A percentile compares a stretch with the other conserved stretches of the same genome.
phyloP scores from a whole-genome alignment of 129 eudicot species.

The Flaveria ramosissima region DNA sequence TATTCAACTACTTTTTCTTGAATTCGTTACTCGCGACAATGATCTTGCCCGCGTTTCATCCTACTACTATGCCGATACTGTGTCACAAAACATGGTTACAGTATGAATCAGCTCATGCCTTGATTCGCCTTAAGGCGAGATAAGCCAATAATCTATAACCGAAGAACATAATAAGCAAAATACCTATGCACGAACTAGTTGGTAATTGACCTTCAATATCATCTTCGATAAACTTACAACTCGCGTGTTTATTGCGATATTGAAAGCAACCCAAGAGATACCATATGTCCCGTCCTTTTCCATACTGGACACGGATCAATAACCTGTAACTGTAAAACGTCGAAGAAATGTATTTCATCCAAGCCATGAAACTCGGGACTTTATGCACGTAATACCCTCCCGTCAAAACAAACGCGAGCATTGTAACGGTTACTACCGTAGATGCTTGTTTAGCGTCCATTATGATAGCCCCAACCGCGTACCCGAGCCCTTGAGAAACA shows the following conservation, averaged over 20 bases:
- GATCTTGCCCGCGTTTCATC: constrained; percentile 5
- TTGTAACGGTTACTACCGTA: constrained; percentile 73
- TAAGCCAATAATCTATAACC: constrained; percentile 88
- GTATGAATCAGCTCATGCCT: constrained; percentile 31
- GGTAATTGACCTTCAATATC: constrained; percentile 69
- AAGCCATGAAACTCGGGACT: constrained; percentile 61
- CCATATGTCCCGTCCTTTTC: constrained; percentile 57
- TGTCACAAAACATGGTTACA: constrained; percentile 25
- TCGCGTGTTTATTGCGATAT: constrained; percentile 32
- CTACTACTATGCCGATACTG: constrained; percentile 25
- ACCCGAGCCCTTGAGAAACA: constrained; percentile 91
- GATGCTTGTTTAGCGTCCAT: constrained; percentile 96
- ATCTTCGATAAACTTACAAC: constrained; percentile 70
- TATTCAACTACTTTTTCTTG: constrained; percentile 42
- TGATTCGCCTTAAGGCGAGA: constrained; percentile 61
- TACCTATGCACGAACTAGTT: constrained; percentile 42
- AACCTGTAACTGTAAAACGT: constrained; percentile 80
- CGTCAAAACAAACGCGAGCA: constrained; percentile 84
- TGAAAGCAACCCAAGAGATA: constrained; percentile 54
- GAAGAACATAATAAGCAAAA: constrained; percentile 64
- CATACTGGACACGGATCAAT: constrained; percentile 78
- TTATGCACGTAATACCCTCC: constrained; percentile 95
- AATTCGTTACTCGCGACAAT: constrained; percentile 33
- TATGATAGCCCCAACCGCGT: constrained; percentile 77
- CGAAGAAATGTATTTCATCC: constrained; percentile 80